A percentile compares a stretch with the other conserved stretches of the same genome.
phyloP scores from a whole-genome alignment of 805 yeast species.

The Yamadazyma tumulicola region DNA sequence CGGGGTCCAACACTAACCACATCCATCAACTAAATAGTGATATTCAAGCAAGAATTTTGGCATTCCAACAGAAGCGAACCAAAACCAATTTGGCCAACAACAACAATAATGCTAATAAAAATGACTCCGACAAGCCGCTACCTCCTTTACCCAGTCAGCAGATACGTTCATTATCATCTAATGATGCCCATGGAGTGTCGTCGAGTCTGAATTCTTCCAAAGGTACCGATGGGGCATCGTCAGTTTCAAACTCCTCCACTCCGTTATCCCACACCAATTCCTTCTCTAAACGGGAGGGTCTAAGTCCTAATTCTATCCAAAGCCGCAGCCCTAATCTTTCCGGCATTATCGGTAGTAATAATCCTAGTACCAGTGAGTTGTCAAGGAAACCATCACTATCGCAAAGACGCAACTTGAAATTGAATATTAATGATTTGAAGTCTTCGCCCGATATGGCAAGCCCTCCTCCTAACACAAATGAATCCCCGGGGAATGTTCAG shows the following conservation, averaged over 20 bases:
- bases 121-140: constrained; percentile 17
- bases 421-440: constrained; percentile 35
- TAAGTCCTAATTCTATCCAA: neutral
- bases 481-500: constrained; percentile 8
- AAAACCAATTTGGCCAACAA: constrained; percentile 5
- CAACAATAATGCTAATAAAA: too few species aligned
- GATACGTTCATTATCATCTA: constrained; percentile 15
- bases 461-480: constrained; percentile 11
- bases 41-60: constrained; percentile 81
- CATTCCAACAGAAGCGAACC: constrained; percentile 76
- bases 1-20: constrained; percentile 8
- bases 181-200: constrained; percentile 8
- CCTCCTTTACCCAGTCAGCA: constrained; percentile 24
- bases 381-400: constrained; percentile 45
- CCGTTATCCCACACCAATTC: neutral
- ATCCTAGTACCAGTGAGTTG: constrained; percentile 3
- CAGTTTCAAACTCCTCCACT: neutral
- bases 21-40: constrained; percentile 53
- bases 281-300: neutral
- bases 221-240: neutral
- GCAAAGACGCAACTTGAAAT: constrained; percentile 53
- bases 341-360: neutral
- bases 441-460: constrained; percentile 14
- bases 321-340: constrained; percentile 4
- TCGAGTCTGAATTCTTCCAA: neutral